These are phyloP conservation scores for Neoscytalidium dimidiatum DNA, from an alignment of 2,329 filamentous ascomycete genomes.

Conservation along the genomic window DNA sequence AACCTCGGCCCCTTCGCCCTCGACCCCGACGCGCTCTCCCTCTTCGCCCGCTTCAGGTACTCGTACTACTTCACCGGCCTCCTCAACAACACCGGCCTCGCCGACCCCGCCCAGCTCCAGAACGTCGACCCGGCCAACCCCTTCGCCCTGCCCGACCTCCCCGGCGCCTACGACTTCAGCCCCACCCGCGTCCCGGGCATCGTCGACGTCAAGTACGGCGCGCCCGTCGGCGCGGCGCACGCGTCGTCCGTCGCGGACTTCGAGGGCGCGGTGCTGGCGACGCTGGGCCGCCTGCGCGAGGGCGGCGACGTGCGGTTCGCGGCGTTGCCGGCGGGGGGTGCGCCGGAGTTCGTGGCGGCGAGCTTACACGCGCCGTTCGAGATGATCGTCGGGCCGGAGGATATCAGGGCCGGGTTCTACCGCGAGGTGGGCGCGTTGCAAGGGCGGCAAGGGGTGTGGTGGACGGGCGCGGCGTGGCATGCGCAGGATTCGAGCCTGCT, in stretches of 20 bases:
- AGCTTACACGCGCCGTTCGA: slow-evolving; percentile 29
- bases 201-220: slow-evolving; percentile 25
- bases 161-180: slow-evolving; percentile 31
- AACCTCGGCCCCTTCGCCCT: slow-evolving; percentile 41
- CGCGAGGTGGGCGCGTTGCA: slow-evolving; percentile 27
- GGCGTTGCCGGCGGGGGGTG: neutral
- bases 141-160: slow-evolving; percentile 34
- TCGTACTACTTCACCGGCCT: slow-evolving; percentile 43
- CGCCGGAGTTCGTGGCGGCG: slow-evolving; percentile 26
- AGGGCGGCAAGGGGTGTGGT: slow-evolving; percentile 28
- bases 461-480: slow-evolving; percentile 31
- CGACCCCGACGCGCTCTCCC: slow-evolving; percentile 29
- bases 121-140: slow-evolving; percentile 31
- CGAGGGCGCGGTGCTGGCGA: neutral
- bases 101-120: slow-evolving; percentile 27
- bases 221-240: neutral
- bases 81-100: slow-evolving; percentile 42
- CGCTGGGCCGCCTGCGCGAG: neutral
- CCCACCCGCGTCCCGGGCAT: slow-evolving; percentile 24
- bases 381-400: slow-evolving; percentile 22
- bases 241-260: neutral
- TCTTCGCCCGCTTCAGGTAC: slow-evolving; percentile 43
- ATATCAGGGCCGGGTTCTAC: slow-evolving; percentile 31
- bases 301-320: neutral
- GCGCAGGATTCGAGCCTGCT: slow-evolving; percentile 33